Conservation (phyloP, 139 green algal species). For the Zygnema cylindricum region DNA sequence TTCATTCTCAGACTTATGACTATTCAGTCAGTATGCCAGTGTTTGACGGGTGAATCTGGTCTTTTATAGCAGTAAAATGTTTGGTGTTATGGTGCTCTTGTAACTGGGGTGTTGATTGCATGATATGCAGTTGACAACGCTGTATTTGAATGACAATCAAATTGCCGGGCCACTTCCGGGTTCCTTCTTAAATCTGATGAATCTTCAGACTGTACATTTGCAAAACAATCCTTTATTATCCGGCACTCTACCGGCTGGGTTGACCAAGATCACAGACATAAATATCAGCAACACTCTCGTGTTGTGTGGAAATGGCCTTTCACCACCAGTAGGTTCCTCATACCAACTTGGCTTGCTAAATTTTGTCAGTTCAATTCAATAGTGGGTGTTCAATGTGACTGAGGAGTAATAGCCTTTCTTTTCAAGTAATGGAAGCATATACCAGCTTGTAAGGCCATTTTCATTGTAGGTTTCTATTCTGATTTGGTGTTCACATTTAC, state of each 20-base stretch:
- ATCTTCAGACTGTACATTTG: background rate
- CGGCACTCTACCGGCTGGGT: background rate
- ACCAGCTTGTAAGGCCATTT: too few species aligned
- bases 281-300: background rate
- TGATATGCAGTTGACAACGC: slow-evolving; percentile 8
- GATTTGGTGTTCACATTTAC: background rate
- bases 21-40: background rate
- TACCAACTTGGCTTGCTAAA: background rate
- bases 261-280: background rate
- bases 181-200: background rate
- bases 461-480: background rate
- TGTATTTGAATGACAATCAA: slow-evolving; percentile 23
- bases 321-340: background rate
- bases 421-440: too few species aligned
- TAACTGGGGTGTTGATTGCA: background rate
- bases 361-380: background rate
- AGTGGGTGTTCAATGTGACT: background rate
- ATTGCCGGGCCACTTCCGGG: slow-evolving; percentile 16
- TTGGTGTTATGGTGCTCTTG: background rate
- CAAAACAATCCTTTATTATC: background rate
- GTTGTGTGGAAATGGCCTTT: background rate
- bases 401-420: too few species aligned
- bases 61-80: background rate
- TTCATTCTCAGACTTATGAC: background rate
- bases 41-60: background rate